A percentile compares a stretch with the other conserved stretches of the same genome.
phyloP scores from a whole-genome alignment of 2,329 filamentous ascomycete species.

The Niveomyces coronatus region DNA sequence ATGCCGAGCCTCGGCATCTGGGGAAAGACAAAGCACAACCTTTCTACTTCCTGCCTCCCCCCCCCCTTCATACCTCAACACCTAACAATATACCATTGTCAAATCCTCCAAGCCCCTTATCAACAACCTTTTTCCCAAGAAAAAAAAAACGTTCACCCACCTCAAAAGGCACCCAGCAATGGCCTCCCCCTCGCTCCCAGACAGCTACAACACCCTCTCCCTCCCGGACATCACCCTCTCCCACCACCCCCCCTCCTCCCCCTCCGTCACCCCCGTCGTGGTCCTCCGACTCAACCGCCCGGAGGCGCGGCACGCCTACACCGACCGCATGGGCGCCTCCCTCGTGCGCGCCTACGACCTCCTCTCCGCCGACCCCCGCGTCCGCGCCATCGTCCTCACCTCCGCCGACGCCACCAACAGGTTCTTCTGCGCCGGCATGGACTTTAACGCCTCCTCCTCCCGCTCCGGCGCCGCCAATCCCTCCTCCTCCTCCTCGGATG shows the following conservation, averaged over 20 bases:
- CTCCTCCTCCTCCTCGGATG: too few relatives aligned
- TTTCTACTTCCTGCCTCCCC: too few relatives aligned
- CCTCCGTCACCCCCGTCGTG: slow-evolving; percentile 49
- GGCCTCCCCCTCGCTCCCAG: slow-evolving; percentile 19
- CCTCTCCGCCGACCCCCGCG: slow-evolving; percentile 42
- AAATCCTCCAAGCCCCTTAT: too few relatives aligned
- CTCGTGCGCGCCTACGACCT: slow-evolving; percentile 43
- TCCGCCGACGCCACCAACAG: slow-evolving; percentile 36
- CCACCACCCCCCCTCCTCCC: slow-evolving; percentile 39
- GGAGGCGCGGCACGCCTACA: slow-evolving; percentile 59
- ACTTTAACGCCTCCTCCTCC: slow-evolving; percentile 31
- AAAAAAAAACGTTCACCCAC: not conserved
- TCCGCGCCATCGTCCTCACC: slow-evolving; percentile 44
- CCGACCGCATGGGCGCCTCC: slow-evolving; percentile 50
- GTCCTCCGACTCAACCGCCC: slow-evolving; percentile 56
- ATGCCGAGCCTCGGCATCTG: too few relatives aligned
- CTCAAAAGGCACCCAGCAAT: not conserved
- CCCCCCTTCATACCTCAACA: too few relatives aligned
- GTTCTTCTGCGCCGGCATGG: slow-evolving; percentile 50
- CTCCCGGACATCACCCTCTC: slow-evolving; percentile 36
- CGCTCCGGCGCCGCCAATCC: too few relatives aligned
- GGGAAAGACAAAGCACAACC: too few relatives aligned
- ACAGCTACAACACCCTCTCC: slow-evolving; percentile 30
- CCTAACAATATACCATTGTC: too few relatives aligned
- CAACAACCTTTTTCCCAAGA: not conserved